Evolutionary conservation across 208 protist species (phyloP).

Genomic region (Crithidia acanthocephali): DNA sequence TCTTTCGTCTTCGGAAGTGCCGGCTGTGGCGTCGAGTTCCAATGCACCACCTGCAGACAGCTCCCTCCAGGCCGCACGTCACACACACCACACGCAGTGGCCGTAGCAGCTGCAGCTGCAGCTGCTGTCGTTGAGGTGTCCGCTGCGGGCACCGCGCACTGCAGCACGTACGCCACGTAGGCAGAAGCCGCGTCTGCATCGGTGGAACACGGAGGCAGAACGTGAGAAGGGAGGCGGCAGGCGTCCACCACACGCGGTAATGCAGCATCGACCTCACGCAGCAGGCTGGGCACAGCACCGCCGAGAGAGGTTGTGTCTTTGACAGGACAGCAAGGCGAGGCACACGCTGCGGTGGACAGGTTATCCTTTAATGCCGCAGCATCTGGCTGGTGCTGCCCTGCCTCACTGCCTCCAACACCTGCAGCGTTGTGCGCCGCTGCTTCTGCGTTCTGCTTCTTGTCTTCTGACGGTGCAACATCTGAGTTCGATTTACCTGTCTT

Average conservation of each 20-base stretch:
- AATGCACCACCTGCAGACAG: slow-evolving; percentile 30
- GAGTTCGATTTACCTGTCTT: too few species aligned
- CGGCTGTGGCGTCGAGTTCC: neutral
- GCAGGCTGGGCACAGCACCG: too few species aligned
- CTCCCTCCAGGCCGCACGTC: neutral
- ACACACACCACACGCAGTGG: slow-evolving; percentile 16
- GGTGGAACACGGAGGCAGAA: neutral
- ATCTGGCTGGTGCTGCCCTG: neutral
- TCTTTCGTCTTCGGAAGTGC: neutral
- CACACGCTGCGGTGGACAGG: too few species aligned
- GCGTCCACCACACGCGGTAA: neutral
- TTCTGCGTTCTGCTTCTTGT: too few species aligned
- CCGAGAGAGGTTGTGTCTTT: too few species aligned
- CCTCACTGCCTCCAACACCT: too few species aligned
- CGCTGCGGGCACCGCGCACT: neutral
- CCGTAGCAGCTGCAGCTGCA: neutral
- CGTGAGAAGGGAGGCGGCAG: neutral
- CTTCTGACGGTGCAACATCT: too few species aligned
- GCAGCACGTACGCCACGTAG: neutral
- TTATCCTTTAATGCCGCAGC: too few species aligned
- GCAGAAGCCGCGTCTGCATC: neutral
- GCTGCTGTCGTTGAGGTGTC: neutral
- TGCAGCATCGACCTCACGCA: neutral
- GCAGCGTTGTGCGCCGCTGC: too few species aligned
- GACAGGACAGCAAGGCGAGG: too few species aligned